These are phyloP conservation scores for Candida schatavii DNA, from an alignment of 805 yeast genomes.

Conservation along the genomic window DNA sequence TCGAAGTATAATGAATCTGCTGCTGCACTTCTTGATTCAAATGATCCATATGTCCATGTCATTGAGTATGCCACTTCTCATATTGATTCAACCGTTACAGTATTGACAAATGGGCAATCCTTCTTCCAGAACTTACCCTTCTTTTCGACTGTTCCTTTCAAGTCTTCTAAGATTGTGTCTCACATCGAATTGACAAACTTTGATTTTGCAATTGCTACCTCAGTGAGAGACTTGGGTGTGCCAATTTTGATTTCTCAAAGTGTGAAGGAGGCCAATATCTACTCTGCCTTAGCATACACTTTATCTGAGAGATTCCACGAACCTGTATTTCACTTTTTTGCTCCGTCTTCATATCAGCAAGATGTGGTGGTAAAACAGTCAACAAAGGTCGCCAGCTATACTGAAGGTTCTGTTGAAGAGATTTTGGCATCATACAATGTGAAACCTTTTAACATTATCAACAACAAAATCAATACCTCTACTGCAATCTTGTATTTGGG, in stretches of 20 bases:
- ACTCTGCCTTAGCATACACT: constrained; percentile 57
- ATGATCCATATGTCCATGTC: constrained; percentile 53
- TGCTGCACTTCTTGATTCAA: constrained; percentile 35
- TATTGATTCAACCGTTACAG: constrained; percentile 31
- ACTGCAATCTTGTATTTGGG: constrained; percentile 66
- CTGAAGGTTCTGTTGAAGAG: constrained; percentile 15
- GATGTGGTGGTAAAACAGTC: constrained; percentile 12
- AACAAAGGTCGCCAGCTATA: constrained; percentile 11
- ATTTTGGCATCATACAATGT: constrained; percentile 22
- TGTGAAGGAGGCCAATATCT: constrained; percentile 49
- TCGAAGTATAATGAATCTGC: constrained; percentile 20
- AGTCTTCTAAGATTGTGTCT: constrained; percentile 47
- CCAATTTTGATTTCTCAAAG: constrained; percentile 67
- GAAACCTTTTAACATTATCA: constrained; percentile 28
- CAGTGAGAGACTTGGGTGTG: constrained; percentile 67
- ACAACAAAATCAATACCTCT: constrained; percentile 35
- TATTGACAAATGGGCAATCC: constrained; percentile 52
- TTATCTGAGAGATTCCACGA: constrained; percentile 46
- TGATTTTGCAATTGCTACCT: constrained; percentile 70
- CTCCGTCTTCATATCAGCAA: constrained; percentile 21
- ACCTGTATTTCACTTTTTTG: constrained; percentile 74
- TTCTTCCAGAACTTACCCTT: constrained; percentile 61
- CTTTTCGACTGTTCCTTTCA: constrained; percentile 40
- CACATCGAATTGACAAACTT: constrained; percentile 56
- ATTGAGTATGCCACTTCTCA: constrained; percentile 25